A percentile compares a stretch with the other conserved stretches of the same genome.
These are phyloP conservation scores for Lactarius tabidus DNA, from an alignment of 768 basidiomycete species.

Conservation along the genomic window DNA sequence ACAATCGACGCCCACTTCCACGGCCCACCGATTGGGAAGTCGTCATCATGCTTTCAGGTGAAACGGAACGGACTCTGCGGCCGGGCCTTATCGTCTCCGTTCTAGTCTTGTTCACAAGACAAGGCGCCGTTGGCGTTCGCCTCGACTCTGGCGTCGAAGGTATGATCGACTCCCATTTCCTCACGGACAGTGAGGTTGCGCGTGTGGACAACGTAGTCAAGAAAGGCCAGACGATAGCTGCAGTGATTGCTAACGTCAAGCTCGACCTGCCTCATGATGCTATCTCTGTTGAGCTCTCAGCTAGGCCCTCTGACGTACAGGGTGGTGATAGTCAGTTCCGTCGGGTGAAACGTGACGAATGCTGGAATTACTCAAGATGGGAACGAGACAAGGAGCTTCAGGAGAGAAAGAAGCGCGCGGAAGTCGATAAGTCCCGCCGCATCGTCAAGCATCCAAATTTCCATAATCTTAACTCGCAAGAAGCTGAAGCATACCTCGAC, in stretches of 20 bases:
- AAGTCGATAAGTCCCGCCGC: constrained; percentile 72
- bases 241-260: constrained; percentile 70
- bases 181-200: constrained; percentile 47
- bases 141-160: constrained; percentile 96
- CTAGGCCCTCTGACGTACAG: constrained; percentile 57
- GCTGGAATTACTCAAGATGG: constrained; percentile 62
- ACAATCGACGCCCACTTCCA: constrained; percentile 62
- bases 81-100: constrained; percentile 81
- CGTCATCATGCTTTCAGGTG: constrained; percentile 93
- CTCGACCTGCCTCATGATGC: constrained; percentile 55
- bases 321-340: constrained; percentile 62
- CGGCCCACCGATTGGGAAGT: constrained; percentile 73
- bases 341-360: constrained; percentile 52
- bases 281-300: constrained; percentile 72
- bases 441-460: constrained; percentile 98
- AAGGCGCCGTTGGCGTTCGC: constrained; percentile 54
- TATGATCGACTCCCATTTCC: constrained; percentile 54
- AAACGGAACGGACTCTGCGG: constrained; percentile 73
- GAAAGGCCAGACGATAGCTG: constrained; percentile 77
- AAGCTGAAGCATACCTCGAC: constrained; percentile 87
- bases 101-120: constrained; percentile 54
- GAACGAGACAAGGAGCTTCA: constrained; percentile 69
- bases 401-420: constrained; percentile 79
- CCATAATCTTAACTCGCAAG: constrained; percentile 86
- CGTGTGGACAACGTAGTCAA: constrained; percentile 46